These are phyloP conservation scores for Crucihimalaya himalaica DNA, from an alignment of 345 rosid genomes.

Conservation along the genomic window DNA sequence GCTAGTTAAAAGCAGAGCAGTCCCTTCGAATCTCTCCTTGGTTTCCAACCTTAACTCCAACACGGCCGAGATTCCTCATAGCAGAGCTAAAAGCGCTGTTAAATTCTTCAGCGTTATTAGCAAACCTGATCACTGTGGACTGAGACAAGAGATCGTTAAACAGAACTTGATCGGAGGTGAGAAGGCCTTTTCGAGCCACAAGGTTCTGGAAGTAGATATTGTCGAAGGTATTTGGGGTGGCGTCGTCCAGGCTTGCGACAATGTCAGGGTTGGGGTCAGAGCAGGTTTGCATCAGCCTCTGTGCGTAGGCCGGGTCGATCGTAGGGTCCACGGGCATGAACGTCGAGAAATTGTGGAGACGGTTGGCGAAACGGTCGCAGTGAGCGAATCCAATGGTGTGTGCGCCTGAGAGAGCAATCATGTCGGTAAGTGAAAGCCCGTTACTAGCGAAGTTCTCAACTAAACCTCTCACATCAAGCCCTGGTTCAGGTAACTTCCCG, in stretches of 20 bases:
- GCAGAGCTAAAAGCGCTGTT: conserved; percentile 58
- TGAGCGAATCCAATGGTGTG: conserved; percentile 92
- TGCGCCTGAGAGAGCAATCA: conserved; percentile 92
- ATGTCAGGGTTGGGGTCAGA: conserved; percentile 57
- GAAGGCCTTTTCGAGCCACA: conserved; percentile 68
- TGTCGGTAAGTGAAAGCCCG: conserved; percentile 59
- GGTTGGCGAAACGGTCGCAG: conserved; percentile 63
- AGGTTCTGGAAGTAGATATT: conserved; percentile 72
- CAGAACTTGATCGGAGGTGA: conserved; percentile 70
- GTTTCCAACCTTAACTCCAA: conserved; percentile 60
- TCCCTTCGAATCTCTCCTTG: conserved; percentile 69
- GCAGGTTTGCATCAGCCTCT: conserved; percentile 57
- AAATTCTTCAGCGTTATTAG: conserved; percentile 55
- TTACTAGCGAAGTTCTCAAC: conserved; percentile 52
- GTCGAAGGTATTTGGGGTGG: conserved; percentile 58
- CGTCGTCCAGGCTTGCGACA: conserved; percentile 62
- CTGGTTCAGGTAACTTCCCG: conserved; percentile 75
- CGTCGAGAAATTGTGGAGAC: conserved; percentile 64
- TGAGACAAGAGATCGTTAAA: conserved; percentile 53
- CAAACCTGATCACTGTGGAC: conserved; percentile 59
- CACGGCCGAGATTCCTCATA: conserved; percentile 85
- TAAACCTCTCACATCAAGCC: conserved; percentile 49
- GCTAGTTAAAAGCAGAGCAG: conserved; percentile 58
- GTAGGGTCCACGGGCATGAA: conserved; percentile 65
- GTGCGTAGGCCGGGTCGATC: conserved; percentile 55